A percentile compares a stretch with the other conserved stretches of the same genome.
phyloP scores from a whole-genome alignment of 495 filamentous ascomycete species.

The Lindgomyces ingoldianus region DNA sequence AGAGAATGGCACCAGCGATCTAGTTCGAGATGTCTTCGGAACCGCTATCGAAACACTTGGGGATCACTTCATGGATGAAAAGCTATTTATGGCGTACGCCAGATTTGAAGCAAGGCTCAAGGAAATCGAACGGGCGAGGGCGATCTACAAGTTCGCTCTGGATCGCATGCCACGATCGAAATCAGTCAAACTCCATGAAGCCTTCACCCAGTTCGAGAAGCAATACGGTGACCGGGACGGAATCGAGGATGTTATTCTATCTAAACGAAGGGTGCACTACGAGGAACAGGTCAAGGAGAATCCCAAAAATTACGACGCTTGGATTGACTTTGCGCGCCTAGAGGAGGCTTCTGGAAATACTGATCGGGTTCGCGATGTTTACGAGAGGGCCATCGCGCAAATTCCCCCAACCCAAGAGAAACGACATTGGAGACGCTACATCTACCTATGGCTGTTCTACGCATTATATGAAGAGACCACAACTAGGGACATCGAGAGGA shows the following conservation, averaged over 20 bases:
- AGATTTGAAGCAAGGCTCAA: constrained; percentile 90
- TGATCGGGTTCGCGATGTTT: constrained; percentile 84
- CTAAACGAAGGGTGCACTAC: constrained; percentile 92
- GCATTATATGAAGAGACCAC: constrained; percentile 92
- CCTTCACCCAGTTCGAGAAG: constrained; percentile 97
- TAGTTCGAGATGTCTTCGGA: constrained; percentile 91
- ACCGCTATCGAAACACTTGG: constrained; percentile 85
- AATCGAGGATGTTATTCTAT: constrained; percentile 90
- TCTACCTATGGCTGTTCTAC: constrained; percentile 98
- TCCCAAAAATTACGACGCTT: constrained; percentile 89
- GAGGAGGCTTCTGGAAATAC: constrained; percentile 81
- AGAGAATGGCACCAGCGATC: constrained; percentile 84
- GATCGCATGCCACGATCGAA: constrained; percentile 88
- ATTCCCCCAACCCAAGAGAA: constrained; percentile 96
- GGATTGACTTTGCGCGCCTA: constrained; percentile 92
- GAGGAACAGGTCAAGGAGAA: constrained; percentile 92
- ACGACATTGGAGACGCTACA: constrained; percentile 94
- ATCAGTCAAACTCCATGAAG: constrained; percentile 80
- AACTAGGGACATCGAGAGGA: constrained; percentile 73
- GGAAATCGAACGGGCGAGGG: constrained; percentile 91
- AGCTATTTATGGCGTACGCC: constrained; percentile 89
- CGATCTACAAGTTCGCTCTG: constrained; percentile 95
- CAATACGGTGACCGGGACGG: constrained; percentile 93
- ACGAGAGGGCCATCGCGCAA: constrained; percentile 94
- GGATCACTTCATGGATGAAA: constrained; percentile 96